phyloP scores from a whole-genome alignment of 352 stramenopile genomes.

The Blastocystis sp. region DNA sequence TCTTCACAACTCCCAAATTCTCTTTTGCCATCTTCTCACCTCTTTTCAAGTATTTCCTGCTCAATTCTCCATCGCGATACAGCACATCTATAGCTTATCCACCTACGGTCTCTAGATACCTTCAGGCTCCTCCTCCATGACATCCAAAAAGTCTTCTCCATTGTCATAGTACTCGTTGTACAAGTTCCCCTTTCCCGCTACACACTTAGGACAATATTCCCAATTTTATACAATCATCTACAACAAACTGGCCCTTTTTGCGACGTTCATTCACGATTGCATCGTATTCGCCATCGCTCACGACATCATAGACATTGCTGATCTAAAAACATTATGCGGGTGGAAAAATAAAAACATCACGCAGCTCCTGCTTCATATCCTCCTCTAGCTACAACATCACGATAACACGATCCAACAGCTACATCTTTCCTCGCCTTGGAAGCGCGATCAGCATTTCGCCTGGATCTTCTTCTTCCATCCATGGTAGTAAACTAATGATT shows the following conservation, averaged over 20 bases:
- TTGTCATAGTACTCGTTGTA: conserved; percentile 53
- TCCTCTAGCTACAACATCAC: conserved; percentile 55
- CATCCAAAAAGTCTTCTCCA: conserved; percentile 35
- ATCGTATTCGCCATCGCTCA: not conserved
- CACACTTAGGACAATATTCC: not conserved
- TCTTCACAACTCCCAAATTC: not conserved
- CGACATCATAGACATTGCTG: conserved; percentile 14
- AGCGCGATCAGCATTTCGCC: conserved; percentile 33
- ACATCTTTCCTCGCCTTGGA: conserved; percentile 17
- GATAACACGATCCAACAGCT: not conserved
- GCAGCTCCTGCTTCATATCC: conserved; percentile 51
- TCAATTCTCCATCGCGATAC: conserved; percentile 22
- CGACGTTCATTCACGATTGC: not conserved
- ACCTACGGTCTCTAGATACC: not conserved
- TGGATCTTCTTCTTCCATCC: conserved; percentile 36
- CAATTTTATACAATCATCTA: not conserved
- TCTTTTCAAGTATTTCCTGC: conserved; percentile 17
- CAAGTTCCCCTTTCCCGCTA: not conserved
- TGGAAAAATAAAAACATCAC: not conserved
- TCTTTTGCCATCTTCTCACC: conserved; percentile 31
- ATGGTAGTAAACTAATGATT: not conserved
- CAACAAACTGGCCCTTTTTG: conserved; percentile 39
- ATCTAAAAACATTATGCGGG: not conserved
- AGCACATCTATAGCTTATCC: not conserved
- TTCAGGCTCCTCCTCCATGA: not conserved